Percentiles rank a stretch among this genome's conserved stretches.
phyloP scores from a whole-genome alignment of 257 asterid species.

The Nyctanthes arbortristis region DNA sequence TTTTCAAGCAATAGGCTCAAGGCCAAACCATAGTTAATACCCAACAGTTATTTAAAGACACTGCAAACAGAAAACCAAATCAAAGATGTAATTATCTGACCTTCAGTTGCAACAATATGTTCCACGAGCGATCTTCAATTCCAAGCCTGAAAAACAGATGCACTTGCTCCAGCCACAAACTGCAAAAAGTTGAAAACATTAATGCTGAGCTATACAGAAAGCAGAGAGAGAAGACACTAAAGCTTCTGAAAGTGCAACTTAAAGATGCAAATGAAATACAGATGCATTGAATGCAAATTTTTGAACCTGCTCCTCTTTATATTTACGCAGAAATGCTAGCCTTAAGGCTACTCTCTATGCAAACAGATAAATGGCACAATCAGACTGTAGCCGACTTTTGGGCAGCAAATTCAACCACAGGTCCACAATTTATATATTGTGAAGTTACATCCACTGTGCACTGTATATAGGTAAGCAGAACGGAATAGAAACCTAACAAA shows the following conservation, averaged over 20 bases:
- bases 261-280: not conserved
- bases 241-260: not conserved
- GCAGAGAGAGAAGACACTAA: not conserved
- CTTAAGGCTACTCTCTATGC: conserved; percentile 3
- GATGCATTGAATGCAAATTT: conserved; percentile 5
- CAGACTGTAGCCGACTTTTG: conserved; percentile 1
- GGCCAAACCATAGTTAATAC: conserved; percentile 2
- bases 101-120: conserved; percentile 61
- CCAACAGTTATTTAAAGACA: conserved; percentile 11
- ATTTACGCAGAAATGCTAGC: conserved; percentile 10
- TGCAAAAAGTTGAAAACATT: conserved; percentile 31
- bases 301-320: not conserved
- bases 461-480: conserved; percentile 4
- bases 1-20: conserved; percentile 8
- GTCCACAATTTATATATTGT: conserved; percentile 1
- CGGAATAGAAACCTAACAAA: not conserved
- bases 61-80: conserved; percentile 12
- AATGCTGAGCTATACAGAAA: conserved; percentile 19
- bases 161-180: conserved; percentile 81
- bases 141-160: conserved; percentile 52
- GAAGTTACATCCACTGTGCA: not conserved
- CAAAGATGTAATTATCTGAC: conserved; percentile 36
- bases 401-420: conserved; percentile 17
- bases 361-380: conserved; percentile 12
- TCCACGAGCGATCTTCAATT: conserved; percentile 57